Base-by-base conservation (phyloP, 345 rosid species). In the Orychophragmus violaceus region DNA sequence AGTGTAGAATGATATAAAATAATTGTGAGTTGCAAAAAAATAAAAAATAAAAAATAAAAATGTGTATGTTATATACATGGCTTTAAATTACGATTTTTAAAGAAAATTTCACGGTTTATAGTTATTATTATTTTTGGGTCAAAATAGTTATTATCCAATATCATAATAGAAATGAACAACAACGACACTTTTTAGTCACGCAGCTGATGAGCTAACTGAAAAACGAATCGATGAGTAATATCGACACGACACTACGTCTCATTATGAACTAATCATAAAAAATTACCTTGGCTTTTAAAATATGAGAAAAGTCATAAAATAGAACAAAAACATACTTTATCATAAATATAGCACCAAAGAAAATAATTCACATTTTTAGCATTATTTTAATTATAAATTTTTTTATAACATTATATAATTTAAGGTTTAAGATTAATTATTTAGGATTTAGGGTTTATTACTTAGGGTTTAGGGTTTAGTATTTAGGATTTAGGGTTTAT, bases 171-270 rank as follows among this genome's bases (percentile, higher is more conserved):
- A 33, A 23, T 25, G 55, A 32, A 42, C 22, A n/a, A 52, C 21
- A 30, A 51, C 54, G 33, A 64, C 17, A 48, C 33, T 37, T 57
- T 44, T 41, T 9, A 16, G 68, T 68, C 69, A 60, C 56, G 51
- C 61, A 68, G 55, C 57, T 37, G 59, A 54, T 46, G 66, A 78
- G 64, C 74, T 25, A 67, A 75, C 79, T 70, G 39, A 60, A 57
- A 72, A 57, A 61, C 49, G 45, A 52, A 53, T 45, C 30, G 35
- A 44, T 70, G 69, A 62, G 60, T 59, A 30, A 62, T 59, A 73
- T 70, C 59, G 64, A 70, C 74, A 69, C 22, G 55, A 65, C 46
- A 21, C 19, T 61, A 32, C 46, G 35, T 70, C 35, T 41, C 68
- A 42, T 42, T 29, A 61, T 70, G 35, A 41, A 25, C 64, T 36